Base-by-base conservation (phyloP, 2,329 filamentous ascomycete genomes). In the Ophiostoma piceae region DNA sequence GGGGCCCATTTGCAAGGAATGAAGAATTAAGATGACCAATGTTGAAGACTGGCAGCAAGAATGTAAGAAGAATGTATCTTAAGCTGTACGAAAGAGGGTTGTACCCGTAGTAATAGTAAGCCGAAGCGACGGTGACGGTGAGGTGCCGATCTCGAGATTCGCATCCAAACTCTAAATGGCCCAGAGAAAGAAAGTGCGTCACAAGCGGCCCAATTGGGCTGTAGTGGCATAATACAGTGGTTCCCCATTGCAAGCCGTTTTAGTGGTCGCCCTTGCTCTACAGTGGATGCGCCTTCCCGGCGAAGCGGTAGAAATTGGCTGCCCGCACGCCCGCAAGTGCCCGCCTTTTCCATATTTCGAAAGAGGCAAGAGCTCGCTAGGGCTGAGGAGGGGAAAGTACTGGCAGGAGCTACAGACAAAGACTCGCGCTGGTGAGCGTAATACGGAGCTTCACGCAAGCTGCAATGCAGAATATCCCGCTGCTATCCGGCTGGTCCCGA, bases 1-100 rank as follows among this genome's bases (percentile, higher is more conserved):
- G 37, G 47, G 47, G 68, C 70, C 68, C 70, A 71, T 71, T 60
- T 60, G 70, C 70, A 64, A 47, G n/a, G 57, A 67, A 47, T 67
- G 22, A 32, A 32, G 16, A 47, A 41, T 2, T 47, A 16, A 19
- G 39, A 26, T 29, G 22, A 12, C 39, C 37, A 29, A 43, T 22
- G 39, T n/a, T n/a, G 35, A 41, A 57, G 51, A 57, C 9, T 57
- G 51, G 51, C 35, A 14, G 7, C 37, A 66, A 26, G 57, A 64
- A 64, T 64, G 60, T 35, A 35, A 35, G 8, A 35, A 35, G 35
- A 35, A 35, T 35, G 35, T 35, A 29, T 29, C 26, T 29, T 37
- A 29, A 57, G 22, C 22, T 11, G 51, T 14, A 57, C 9, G 47
- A 26, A 14, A 19, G 16, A 51, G 16, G 14, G 47, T 22, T 54